phyloP scores from a whole-genome alignment of 495 filamentous ascomycete species.

The Neurospora sp. region DNA sequence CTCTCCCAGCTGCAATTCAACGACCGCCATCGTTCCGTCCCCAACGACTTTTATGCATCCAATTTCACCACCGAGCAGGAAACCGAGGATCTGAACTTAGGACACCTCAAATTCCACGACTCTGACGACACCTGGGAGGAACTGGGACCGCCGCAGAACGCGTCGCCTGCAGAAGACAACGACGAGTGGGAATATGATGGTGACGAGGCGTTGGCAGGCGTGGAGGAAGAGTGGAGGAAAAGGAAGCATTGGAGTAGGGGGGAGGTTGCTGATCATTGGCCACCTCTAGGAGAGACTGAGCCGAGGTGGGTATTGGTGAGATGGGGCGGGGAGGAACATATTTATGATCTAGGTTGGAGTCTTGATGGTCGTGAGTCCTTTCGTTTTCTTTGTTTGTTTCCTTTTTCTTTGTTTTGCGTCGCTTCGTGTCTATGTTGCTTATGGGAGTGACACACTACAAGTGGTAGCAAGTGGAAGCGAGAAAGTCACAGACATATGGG shows the following conservation, averaged over 20 bases:
- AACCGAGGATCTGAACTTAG: background rate
- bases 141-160: background rate
- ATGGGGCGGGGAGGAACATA: background rate
- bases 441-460: background rate
- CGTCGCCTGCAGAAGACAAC: background rate
- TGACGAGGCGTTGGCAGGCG: background rate
- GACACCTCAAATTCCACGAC: background rate
- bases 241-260: background rate
- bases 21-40: background rate
- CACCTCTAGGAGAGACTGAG: background rate
- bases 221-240: background rate
- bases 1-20: background rate
- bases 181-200: background rate
- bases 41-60: background rate
- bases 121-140: background rate
- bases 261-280: background rate
- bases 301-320: background rate
- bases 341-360: background rate
- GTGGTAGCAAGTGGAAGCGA: background rate
- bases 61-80: background rate
- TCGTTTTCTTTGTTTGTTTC: background rate
- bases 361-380: background rate
- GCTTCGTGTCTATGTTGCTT: background rate
- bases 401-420: background rate
- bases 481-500: background rate